Evolutionary conservation across 2,329 filamentous ascomycete genomes (phyloP).

Genomic region (Aureobasidium pullulans): DNA sequence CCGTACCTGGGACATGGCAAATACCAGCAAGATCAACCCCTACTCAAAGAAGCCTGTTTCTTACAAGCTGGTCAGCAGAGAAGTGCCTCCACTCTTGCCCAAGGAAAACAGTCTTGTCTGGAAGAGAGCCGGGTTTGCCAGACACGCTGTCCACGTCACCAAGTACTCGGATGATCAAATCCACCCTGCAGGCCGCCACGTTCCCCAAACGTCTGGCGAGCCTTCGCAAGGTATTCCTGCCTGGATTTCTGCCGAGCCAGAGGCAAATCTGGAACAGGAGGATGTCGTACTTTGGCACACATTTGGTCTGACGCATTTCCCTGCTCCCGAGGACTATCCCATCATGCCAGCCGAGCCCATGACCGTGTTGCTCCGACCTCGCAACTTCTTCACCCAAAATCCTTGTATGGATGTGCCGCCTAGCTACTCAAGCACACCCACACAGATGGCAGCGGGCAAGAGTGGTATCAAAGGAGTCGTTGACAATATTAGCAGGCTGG

Average conservation of each 20-base stretch:
- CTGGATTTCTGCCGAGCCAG: conserved; percentile 66
- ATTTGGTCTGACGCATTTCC: conserved; percentile 86
- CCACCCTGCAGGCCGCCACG: conserved; percentile 78
- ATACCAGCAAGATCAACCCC: conserved; percentile 75
- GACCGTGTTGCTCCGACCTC: conserved; percentile 67
- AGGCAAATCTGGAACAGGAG: conserved; percentile 57
- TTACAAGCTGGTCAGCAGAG: conserved; percentile 85
- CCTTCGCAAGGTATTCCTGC: conserved; percentile 64
- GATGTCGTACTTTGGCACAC: conserved; percentile 83
- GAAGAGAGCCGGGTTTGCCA: conserved; percentile 81
- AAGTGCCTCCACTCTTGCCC: conserved; percentile 70
- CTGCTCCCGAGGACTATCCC: conserved; percentile 82
- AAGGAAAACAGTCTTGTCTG: conserved; percentile 77
- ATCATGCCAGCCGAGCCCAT: conserved; percentile 76
- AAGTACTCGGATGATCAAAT: conserved; percentile 77
- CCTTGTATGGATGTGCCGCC: conserved; percentile 76
- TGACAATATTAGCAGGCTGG: conserved; percentile 45
- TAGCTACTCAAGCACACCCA: conserved; percentile 65
- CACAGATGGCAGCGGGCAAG: conserved; percentile 46
- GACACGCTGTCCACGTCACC: conserved; percentile 82
- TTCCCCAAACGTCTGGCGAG: conserved; percentile 78
- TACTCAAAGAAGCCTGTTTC: conserved; percentile 76
- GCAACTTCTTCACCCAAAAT: conserved; percentile 77
- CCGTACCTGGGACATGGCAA: conserved; percentile 85
- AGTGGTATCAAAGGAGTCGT: conserved; percentile 34